Evolutionary conservation across 768 basidiomycete species (phyloP).

Genomic region (Cyclocybe cylindracea): DNA sequence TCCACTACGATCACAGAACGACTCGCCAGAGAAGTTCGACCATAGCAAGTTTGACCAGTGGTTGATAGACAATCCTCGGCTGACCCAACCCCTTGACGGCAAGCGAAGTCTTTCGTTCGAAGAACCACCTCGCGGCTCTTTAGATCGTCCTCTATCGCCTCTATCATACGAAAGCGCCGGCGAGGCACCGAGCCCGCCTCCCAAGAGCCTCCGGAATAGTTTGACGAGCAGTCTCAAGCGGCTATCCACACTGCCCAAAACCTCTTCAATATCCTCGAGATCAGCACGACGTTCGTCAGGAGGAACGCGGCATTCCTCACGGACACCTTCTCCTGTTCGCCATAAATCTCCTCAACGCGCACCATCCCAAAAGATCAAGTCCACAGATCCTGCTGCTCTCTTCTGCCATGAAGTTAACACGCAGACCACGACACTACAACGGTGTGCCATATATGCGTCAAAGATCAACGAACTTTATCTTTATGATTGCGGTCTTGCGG

Average conservation of each 20-base stretch:
- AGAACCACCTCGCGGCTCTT: slow-evolving; percentile 10
- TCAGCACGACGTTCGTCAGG: slow-evolving; percentile 33
- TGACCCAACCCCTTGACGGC: slow-evolving; percentile 15
- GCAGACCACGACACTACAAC: slow-evolving; percentile 60
- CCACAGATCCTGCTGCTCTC: slow-evolving; percentile 64
- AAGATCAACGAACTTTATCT: slow-evolving; percentile 83
- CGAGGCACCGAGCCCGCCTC: slow-evolving; percentile 46
- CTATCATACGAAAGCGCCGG: slow-evolving; percentile 15
- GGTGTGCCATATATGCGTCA: slow-evolving; percentile 70
- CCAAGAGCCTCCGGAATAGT: slow-evolving; percentile 51
- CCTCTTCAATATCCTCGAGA: slow-evolving; percentile 59
- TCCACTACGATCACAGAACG: slow-evolving; percentile 27
- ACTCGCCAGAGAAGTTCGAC: slow-evolving; percentile 18
- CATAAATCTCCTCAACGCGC: slow-evolving; percentile 19
- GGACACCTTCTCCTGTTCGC: slow-evolving; percentile 38
- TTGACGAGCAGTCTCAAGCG: slow-evolving; percentile 47
- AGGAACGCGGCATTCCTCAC: slow-evolving; percentile 33
- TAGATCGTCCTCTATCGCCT: slow-evolving; percentile 17
- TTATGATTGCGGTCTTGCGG: slow-evolving; percentile 73
- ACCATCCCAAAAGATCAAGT: slow-evolving; percentile 21
- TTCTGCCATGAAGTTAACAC: slow-evolving; percentile 62
- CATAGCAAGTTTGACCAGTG: slow-evolving; percentile 29
- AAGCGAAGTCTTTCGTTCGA: slow-evolving; percentile 21
- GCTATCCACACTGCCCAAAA: slow-evolving; percentile 63
- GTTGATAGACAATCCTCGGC: slow-evolving; percentile 21